Percentiles rank a stretch among this genome's conserved stretches.
Evolutionary conservation across 495 filamentous ascomycete species (phyloP).

Genomic region (Tuber microsphaerosporum): DNA sequence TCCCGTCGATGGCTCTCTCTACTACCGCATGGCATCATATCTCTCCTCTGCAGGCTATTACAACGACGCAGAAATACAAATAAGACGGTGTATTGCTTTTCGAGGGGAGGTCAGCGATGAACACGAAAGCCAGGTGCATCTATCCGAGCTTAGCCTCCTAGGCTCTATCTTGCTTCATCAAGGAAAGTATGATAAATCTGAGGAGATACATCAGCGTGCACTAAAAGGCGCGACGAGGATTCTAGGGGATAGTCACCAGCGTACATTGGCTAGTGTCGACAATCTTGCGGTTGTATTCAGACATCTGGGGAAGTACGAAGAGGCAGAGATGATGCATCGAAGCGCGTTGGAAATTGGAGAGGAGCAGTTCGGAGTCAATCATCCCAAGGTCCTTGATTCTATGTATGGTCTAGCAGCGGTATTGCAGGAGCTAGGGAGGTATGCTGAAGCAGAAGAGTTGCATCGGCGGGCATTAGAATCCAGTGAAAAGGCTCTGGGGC

Average conservation of each 20-base stretch:
- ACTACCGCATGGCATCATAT: not conserved
- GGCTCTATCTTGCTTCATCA: slow-evolving; percentile 12
- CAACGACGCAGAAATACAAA: slow-evolving; percentile 7
- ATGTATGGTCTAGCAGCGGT: not conserved
- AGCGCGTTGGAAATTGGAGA: not conserved
- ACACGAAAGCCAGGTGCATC: slow-evolving; percentile 36
- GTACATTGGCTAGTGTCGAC: slow-evolving; percentile 17
- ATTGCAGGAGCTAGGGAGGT: not conserved
- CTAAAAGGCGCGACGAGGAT: slow-evolving; percentile 6
- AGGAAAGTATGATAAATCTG: slow-evolving; percentile 4
- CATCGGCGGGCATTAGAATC: slow-evolving; percentile 4
- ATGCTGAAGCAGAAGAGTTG: slow-evolving; percentile 12
- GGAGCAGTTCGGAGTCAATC: not conserved
- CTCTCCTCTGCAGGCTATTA: not conserved
- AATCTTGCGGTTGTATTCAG: slow-evolving; percentile 38
- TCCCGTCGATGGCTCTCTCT: not conserved
- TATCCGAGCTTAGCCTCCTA: slow-evolving; percentile 15
- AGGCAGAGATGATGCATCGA: not conserved
- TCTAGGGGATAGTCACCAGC: slow-evolving; percentile 11
- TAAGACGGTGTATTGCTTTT: not conserved
- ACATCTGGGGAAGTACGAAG: not conserved
- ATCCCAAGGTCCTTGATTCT: not conserved
- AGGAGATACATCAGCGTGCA: slow-evolving; percentile 1
- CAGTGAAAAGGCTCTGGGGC: not conserved
- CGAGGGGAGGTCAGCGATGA: slow-evolving; percentile 12